phyloP scores from a whole-genome alignment of 2,329 filamentous ascomycete genomes.

The Penicillium sp. region DNA sequence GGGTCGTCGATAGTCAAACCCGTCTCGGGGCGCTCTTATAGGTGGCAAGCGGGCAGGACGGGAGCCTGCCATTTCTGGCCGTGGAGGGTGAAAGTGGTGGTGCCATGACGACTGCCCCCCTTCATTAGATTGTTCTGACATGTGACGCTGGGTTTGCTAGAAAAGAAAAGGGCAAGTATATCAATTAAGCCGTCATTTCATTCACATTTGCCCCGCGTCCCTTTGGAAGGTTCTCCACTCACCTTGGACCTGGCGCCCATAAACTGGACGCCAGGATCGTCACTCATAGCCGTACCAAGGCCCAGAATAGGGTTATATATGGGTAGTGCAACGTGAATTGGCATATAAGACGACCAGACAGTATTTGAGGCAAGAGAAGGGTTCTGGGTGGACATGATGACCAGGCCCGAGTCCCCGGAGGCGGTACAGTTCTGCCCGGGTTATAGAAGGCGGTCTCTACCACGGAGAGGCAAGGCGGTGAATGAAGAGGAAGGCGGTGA shows the following conservation, averaged over 20 bases:
- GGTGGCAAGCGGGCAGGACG: slow-evolving; percentile 40
- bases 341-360: slow-evolving; percentile 8
- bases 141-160: slow-evolving; percentile 45
- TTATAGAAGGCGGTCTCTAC: slow-evolving; percentile 3
- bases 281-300: slow-evolving; percentile 41
- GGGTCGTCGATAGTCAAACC: slow-evolving; percentile 61
- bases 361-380: background rate
- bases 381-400: slow-evolving; percentile 17
- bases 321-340: slow-evolving; percentile 6
- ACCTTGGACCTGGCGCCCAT: slow-evolving; percentile 49
- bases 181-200: slow-evolving; percentile 27
- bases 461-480: background rate
- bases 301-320: background rate
- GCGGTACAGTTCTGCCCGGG: slow-evolving; percentile 21
- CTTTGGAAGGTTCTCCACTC: slow-evolving; percentile 22
- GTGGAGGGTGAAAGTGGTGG: slow-evolving; percentile 35
- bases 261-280: slow-evolving; percentile 45
- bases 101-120: slow-evolving; percentile 36
- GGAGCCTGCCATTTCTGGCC: slow-evolving; percentile 23
- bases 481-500: slow-evolving; percentile 15
- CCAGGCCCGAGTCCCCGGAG: slow-evolving; percentile 20
- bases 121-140: slow-evolving; percentile 41
- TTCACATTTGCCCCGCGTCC: slow-evolving; percentile 33
- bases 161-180: slow-evolving; percentile 16
- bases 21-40: slow-evolving; percentile 57